Evolutionary conservation across 163 green algal genomes (phyloP), one percentile per base, ranked within the genome.

Genomic region (Prototheca stagnorum): DNA sequence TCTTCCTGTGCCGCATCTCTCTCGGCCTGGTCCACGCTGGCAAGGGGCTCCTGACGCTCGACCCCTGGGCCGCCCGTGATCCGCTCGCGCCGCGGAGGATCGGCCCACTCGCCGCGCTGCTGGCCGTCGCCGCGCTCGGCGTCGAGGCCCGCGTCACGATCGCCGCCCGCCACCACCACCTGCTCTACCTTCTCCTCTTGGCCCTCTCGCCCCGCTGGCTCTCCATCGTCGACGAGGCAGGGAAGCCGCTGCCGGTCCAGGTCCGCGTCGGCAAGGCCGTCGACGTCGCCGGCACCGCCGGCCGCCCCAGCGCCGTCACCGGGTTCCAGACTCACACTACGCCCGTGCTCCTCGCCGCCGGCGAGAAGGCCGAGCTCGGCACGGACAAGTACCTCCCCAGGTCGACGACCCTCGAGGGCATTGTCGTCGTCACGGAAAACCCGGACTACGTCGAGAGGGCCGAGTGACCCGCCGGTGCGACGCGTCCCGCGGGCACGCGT

Each of bases 301-400:
- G 90, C 23, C 57, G 81, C 46, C 90, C 90, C 36, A 99, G 97
- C 73, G 92, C 81, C 37, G 93, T 99, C 67, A 96, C 89, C 26
- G 72, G 81, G 26, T 93, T 93, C 73, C 82, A 98, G 71, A 99
- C 90, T 19, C 89, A 99, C 72, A 94, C 79, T 19, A 97, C 90
- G 0, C 90, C 90, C 6, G 89, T 97, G 53, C 72, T 98, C 41
- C 68, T 98, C 47, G 74, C 62, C n/a, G 76, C 70, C 15, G 82
- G 85, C 5, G 89, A 98, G 64, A 70, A 89, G 8, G 88, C 86
- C 8, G 89, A 98, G 80, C 76, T 98, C 35, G 89, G 62, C n/a
- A 94, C 79, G 14, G 78, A 93, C n/a, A 88, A 97, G 70, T 97
- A 93, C 62, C 54, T 93, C 14, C 64, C 86, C 15, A 35, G 91